Base-by-base conservation (phyloP, 2,329 filamentous ascomycete genomes). In the Hymenoscyphus salicellus region DNA sequence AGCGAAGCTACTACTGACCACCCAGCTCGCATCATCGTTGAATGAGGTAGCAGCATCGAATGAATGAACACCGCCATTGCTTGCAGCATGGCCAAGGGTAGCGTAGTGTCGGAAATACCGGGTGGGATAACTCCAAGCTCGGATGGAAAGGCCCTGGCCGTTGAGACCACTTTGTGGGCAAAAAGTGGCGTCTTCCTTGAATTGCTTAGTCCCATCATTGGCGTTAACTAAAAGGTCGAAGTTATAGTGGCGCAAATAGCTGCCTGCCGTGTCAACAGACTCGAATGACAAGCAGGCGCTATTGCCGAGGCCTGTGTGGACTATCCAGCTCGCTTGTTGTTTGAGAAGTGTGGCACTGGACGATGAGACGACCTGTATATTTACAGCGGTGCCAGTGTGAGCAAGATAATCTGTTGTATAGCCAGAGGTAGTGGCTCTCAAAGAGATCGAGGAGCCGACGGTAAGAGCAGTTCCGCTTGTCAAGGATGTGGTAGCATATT, bases 151-250 rank as follows among this genome's bases (percentile, higher is more conserved):
- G 6, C 83, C 84, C 55, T 79, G 72, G 4, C 83, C 82, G 67
- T 74, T 83, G 26, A 89, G 75, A 0, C 81, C 82, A 0, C 79
- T 64, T 72, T 83, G 79, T 0, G 84, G 78, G 71, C 86, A 89
- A 75, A 89, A 89, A 0, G 86, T 89, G 7, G 86, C 84, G 58
- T 89, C 86, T 69, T 89, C 85, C 3, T 76, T 43, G 75, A 88
- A 87, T 60, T 77, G 75, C 78, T 87, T 86, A 63, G 77, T 78
- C 62, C 80, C 80, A 66, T 88, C 86, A 67, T 82, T 81, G 63
- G 80, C 78, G 52, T 77, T 74, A 56, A 88, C 68, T 38, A 74
- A 57, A 0, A 89, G 81, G 32, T 26, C 78, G 60, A 86, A 89
- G 74, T 82, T 72, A 66, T 74, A 78, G 76, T 89, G 86, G 0